Evolutionary conservation across 139 green algal species (phyloP).

Genomic region (Pleodorina starrii): DNA sequence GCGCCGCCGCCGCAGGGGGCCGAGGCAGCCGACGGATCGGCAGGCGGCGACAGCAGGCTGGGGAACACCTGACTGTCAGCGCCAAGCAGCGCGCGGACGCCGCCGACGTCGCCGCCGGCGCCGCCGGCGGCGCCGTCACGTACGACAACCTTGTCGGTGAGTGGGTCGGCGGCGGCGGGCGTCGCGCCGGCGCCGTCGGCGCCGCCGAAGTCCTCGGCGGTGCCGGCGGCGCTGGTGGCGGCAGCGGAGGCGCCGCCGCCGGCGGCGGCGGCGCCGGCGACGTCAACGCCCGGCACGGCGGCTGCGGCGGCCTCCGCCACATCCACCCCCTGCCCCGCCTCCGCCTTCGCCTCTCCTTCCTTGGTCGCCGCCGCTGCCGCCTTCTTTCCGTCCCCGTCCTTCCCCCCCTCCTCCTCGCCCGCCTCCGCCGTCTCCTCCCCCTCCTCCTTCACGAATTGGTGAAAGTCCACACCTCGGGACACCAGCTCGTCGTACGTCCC

Average conservation of each 20-base stretch:
- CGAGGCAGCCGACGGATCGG: too few species aligned
- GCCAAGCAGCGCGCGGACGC: not conserved
- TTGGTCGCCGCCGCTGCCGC: not conserved
- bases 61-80: not conserved
- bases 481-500: slow-evolving; percentile 72
- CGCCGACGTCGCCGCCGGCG: not conserved
- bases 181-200: not conserved
- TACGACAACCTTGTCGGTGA: not conserved
- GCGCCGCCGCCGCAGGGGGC: too few species aligned
- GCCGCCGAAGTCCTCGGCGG: slow-evolving; percentile 1
- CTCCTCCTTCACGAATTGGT: slow-evolving; percentile 48
- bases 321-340: slow-evolving; percentile 32
- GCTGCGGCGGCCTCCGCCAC: not conserved
- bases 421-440: not conserved
- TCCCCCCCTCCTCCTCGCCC: slow-evolving; percentile 35
- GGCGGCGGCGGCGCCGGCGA: not conserved
- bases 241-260: not conserved
- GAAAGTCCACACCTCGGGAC: slow-evolving; percentile 65
- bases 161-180: not conserved
- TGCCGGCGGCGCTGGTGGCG: slow-evolving; percentile 15
- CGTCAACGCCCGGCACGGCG: not conserved
- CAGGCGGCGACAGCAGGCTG: not conserved
- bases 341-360: slow-evolving; percentile 14
- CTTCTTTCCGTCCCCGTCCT: not conserved
- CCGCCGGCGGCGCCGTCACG: not conserved